Conservation (phyloP, 2,329 filamentous ascomycete genomes). For the Achaetomium macrosporum region DNA sequence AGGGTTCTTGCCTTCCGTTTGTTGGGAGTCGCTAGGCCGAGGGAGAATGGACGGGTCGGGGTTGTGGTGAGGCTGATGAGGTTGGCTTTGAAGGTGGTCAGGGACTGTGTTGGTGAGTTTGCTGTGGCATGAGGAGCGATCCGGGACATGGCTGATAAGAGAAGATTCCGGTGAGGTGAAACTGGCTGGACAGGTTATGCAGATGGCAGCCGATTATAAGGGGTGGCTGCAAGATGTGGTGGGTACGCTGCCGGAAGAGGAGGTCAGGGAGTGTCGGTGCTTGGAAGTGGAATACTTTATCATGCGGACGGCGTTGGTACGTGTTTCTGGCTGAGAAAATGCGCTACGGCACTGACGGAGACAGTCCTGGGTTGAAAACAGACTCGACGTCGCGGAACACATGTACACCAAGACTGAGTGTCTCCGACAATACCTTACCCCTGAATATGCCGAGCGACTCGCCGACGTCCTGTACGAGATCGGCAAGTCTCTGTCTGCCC, state of each 20-base stretch:
- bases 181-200: slow-evolving; percentile 55
- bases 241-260: slow-evolving; percentile 26
- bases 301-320: slow-evolving; percentile 61
- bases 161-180: slow-evolving; percentile 49
- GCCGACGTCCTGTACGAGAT: slow-evolving; percentile 67
- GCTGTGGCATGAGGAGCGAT: neutral
- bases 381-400: slow-evolving; percentile 71
- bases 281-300: slow-evolving; percentile 59
- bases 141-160: slow-evolving; percentile 6
- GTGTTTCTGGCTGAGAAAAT: slow-evolving; percentile 17
- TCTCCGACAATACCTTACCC: slow-evolving; percentile 37
- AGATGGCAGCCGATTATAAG: slow-evolving; percentile 56
- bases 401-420: slow-evolving; percentile 59
- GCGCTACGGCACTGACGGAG: slow-evolving; percentile 7
- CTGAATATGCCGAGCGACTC: slow-evolving; percentile 52
- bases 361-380: slow-evolving; percentile 68
- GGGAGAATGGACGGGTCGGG: slow-evolving; percentile 24
- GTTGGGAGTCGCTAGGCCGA: slow-evolving; percentile 49
- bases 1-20: slow-evolving; percentile 60
- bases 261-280: slow-evolving; percentile 29
- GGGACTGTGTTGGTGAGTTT: slow-evolving; percentile 53
- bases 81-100: slow-evolving; percentile 60
- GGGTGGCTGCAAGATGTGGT: slow-evolving; percentile 32
- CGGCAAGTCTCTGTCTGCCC: slow-evolving; percentile 53
- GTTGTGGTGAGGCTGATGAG: slow-evolving; percentile 54